Percentiles rank a stretch among this genome's conserved stretches.
phyloP scores from a whole-genome alignment of 495 filamentous ascomycete genomes.

The Trichoderma virens region DNA sequence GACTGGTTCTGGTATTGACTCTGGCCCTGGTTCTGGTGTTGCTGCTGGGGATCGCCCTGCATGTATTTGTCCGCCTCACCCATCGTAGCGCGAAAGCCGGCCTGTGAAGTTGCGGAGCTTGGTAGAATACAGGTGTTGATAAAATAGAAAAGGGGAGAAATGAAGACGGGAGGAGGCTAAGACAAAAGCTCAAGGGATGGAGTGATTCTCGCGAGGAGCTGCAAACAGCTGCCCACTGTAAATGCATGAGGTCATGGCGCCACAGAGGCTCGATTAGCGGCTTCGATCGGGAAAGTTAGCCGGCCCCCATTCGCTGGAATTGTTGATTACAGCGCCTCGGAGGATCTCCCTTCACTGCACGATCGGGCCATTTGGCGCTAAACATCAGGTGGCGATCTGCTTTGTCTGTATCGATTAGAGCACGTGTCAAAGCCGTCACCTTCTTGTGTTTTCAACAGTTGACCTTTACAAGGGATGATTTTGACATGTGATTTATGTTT shows the following conservation, averaged over 20 bases:
- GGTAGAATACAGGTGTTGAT: not conserved
- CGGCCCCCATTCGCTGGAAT: not conserved
- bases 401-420: not conserved
- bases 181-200: not conserved
- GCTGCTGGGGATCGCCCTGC: constrained; percentile 5
- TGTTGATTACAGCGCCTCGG: not conserved
- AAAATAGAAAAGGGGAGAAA: not conserved
- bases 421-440: no score
- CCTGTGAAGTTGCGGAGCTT: not conserved
- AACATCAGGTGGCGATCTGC: not conserved
- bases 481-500: not conserved
- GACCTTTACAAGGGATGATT: no score
- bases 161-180: not conserved
- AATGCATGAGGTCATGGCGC: constrained; percentile 4
- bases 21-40: not conserved
- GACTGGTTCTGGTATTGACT: constrained; percentile 15
- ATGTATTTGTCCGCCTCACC: constrained; percentile 8
- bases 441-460: no score
- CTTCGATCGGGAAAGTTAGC: not conserved
- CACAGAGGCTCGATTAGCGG: not conserved
- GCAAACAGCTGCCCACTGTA: not conserved
- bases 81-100: not conserved
- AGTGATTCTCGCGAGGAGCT: not conserved
- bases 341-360: not conserved
- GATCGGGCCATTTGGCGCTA: not conserved